Evolutionary conservation across 306 rosid species (phyloP), one percentile per base, ranked within the genome.

Genomic region (Senna tora): DNA sequence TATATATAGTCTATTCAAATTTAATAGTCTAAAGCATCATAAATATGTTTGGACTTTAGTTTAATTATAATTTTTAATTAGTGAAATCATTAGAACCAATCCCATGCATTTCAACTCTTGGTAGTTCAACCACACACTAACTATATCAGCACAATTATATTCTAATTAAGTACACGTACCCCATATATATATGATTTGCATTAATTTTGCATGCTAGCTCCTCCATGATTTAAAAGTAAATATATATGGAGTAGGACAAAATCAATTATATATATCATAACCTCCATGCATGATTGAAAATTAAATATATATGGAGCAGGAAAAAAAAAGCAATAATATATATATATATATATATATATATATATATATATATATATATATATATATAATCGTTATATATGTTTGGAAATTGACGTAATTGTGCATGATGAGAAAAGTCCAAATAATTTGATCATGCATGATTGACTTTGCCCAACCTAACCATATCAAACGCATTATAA

Each of bases 61-160:
- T 63, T 69, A n/a, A n/a, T n/a, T n/a, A n/a, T n/a, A n/a, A n/a
- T n/a, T n/a, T n/a, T n/a, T n/a, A n/a, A n/a, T 49, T 17, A 76
- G 21, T 68, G 54, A 67, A 43, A 74, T 69, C 46, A n/a, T n/a
- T n/a, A 65, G 30, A 70, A 55, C 21, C 5, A 70, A 41, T 65
- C 41, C 20, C 60, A 54, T 56, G 66, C 70, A 42, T 69, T 62
- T 67, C 36, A 52, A 43, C 63, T 25, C 47, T 65, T 80, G 85
- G 87, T 84, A 45, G 91, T 76, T 89, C 89, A 80, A 84, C 91
- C 62, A 80, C 79, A 78, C 88, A 59, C 52, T 66, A 42, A 51
- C 33, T 32, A n/a, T 58, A 45, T 2, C 61, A 73, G 59, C 43
- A 50, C 22, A 25, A 50, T 71, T 69, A 16, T n/a, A n/a, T n/a